Evolutionary conservation across 371 early-diverging fungal species (phyloP), one percentile per base, ranked within the genome.

Genomic region (Mucor plumbeus): DNA sequence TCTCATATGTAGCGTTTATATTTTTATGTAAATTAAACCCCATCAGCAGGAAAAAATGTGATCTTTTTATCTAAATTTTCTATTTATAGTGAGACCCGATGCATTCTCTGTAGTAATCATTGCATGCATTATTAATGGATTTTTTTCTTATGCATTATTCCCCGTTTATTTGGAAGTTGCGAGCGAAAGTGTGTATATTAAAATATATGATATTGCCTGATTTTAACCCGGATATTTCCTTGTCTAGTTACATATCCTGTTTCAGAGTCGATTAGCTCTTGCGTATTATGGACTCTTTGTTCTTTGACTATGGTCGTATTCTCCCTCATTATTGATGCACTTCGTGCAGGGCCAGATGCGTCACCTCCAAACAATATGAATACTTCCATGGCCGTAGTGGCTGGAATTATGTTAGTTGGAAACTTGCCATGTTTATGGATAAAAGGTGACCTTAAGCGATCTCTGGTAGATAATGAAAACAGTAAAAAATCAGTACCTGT

Each of bases 281-380:
- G 72, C 54, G 35, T 80, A 6, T 68, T 76, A 5, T 80, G 76
- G 76, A 38, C 71, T 2, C 13, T 70, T 6, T 36, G 48, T 38
- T 68, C 76, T 7, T 41, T 61, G 8, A 34, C 61, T n/a, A 72
- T 77, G 72, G 50, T 80, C 0, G 57, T 77, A 4, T 77, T 80
- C 33, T 71, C 74, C 1, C 54, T 80, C 1, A 38, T 77, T 1
- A 64, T 72, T 13, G 76, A 80, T 54, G 63, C 69, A 0, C 55
- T 80, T 4, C 61, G 78, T 15, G 81, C 74, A 10, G 78, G 81
- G 0, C 76, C 76, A 33, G 74, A 75, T 19, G 78, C 76, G 1
- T 44, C 54, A 8, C 81, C 81, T 0, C 81, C 78, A 4, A 59
- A 70, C 34, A 75, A 77, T 55, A 80, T 80, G 81, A 70, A 69